Base-by-base conservation (phyloP, 257 asterid species). In the Penstemon newberryi region DNA sequence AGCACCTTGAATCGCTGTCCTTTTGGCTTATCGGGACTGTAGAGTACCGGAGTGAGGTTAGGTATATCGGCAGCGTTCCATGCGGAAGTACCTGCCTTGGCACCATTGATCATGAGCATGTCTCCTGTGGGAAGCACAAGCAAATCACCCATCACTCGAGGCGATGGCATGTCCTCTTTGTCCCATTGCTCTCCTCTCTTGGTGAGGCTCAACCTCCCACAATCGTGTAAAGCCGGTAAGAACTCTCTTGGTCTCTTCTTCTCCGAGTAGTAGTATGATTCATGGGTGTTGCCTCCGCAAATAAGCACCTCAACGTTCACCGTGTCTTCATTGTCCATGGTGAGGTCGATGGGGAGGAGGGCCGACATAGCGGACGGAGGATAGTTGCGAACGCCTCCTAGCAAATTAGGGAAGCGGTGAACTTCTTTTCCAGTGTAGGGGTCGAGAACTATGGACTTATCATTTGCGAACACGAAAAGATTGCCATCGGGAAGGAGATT, bases 401-500 rank as follows among this genome's bases (percentile, higher is more conserved):
- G 54, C 5, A 91, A 74, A 49, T 84, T 86, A 0, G 99, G 97
- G 65, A 87, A 87, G 3, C 18, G 13, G 0, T 86, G 80, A 19
- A 94, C 6, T 8, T 72, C 75, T 52, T 77, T 61, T 2, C 96
- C 97, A 0, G 87, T 88, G 19, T 45, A 13, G 3, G 97, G 96
- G 65, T 91, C 67, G 73, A 89, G 77, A 10, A 86, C 61, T 73
- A 94, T 76, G 67, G 95, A 83, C 57, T 87, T 84, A 72, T 77
- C 78, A 56, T 91, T 94, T 0, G 99, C 94, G 44, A 94, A 91
- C 0, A 94, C 59, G 66, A 78, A 91, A 67, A 94, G 77, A 71
- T 86, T 89, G 5, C 97, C 97, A 25, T 91, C 90, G 5, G 99
- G 96, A 7, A 94, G 86, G 47, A 94, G 89, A 78, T 85, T 81